Percentiles rank a stretch among this genome's conserved stretches.
phyloP scores from a whole-genome alignment of 2,329 filamentous ascomycete species.

The Exophiala oligosperma region DNA sequence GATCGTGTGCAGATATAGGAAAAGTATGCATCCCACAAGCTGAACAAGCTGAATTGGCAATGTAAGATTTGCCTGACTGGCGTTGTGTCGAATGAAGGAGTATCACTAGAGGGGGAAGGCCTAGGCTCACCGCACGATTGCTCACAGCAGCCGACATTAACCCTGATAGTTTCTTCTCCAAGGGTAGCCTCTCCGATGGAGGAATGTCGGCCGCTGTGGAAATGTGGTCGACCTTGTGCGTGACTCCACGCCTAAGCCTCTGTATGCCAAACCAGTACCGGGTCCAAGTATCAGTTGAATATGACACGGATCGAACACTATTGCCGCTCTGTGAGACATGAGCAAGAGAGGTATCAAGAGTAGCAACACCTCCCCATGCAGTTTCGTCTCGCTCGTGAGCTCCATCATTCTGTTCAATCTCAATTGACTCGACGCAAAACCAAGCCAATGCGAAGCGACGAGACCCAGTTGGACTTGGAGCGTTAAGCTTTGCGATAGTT shows the following conservation, averaged over 20 bases:
- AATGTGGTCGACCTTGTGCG: conserved; percentile 37
- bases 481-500: conserved; percentile 45
- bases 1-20: conserved; percentile 85
- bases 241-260: conserved; percentile 54
- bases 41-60: conserved; percentile 73
- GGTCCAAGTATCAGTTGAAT: conserved; percentile 76
- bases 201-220: conserved; percentile 32
- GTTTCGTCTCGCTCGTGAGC: conserved; percentile 55
- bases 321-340: conserved; percentile 91
- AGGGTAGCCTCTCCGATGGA: conserved; percentile 55
- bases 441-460: conserved; percentile 58
- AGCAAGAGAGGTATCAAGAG: conserved; percentile 82
- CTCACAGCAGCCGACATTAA: conserved; percentile 87
- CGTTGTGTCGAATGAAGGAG: conserved; percentile 88
- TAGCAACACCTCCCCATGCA: conserved; percentile 83
- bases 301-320: conserved; percentile 76
- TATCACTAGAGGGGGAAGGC: conserved; percentile 84
- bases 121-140: conserved; percentile 78
- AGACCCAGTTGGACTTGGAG: conserved; percentile 15
- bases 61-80: conserved; percentile 85
- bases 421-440: conserved; percentile 68
- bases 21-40: conserved; percentile 92
- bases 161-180: conserved; percentile 74
- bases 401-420: conserved; percentile 38
- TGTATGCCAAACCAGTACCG: conserved; percentile 84